phyloP scores from a whole-genome alignment of 1,284 basidiomycete species.

The Pseudozyma pruni region DNA sequence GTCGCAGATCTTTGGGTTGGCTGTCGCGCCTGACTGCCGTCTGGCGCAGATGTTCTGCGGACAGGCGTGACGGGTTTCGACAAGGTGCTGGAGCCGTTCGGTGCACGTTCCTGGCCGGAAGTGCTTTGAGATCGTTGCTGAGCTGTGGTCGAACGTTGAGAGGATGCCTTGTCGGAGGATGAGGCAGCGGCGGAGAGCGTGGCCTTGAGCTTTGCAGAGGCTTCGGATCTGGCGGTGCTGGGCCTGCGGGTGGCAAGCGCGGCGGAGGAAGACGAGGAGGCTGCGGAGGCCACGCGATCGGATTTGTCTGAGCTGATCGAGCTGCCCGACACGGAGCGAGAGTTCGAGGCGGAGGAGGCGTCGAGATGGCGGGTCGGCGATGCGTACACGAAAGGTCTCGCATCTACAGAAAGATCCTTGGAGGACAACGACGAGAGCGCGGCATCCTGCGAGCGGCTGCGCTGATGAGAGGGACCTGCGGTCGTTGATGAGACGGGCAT shows the following conservation, averaged over 20 bases:
- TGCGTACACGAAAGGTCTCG: neutral
- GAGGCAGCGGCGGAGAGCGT: slow-evolving; percentile 41
- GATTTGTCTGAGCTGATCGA: slow-evolving; percentile 7
- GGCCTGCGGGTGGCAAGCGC: slow-evolving; percentile 16
- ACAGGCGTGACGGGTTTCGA: slow-evolving; percentile 11
- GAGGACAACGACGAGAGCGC: slow-evolving; percentile 1
- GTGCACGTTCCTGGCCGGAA: slow-evolving; percentile 1
- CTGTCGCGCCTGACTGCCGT: slow-evolving; percentile 3
- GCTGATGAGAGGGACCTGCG: slow-evolving; percentile 7
- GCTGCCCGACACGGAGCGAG: slow-evolving; percentile 22
- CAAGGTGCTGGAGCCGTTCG: neutral
- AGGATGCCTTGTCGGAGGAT: slow-evolving; percentile 19
- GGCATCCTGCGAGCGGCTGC: slow-evolving; percentile 22
- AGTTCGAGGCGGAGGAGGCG: neutral
- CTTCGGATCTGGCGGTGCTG: slow-evolving; percentile 39
- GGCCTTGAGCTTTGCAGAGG: slow-evolving; percentile 45
- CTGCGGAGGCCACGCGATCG: slow-evolving; percentile 17
- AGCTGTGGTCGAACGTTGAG: slow-evolving; percentile 8
- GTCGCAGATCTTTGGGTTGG: slow-evolving; percentile 4
- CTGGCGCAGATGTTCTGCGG: slow-evolving; percentile 6
- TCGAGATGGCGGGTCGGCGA: slow-evolving; percentile 9
- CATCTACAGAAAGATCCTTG: neutral
- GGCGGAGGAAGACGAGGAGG: slow-evolving; percentile 5
- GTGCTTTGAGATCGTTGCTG: slow-evolving; percentile 6
- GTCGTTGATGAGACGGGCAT: slow-evolving; percentile 14